A percentile compares a stretch with the other conserved stretches of the same genome.
Evolutionary conservation across 805 yeast species (phyloP).

Genomic region (Pichia californica): DNA sequence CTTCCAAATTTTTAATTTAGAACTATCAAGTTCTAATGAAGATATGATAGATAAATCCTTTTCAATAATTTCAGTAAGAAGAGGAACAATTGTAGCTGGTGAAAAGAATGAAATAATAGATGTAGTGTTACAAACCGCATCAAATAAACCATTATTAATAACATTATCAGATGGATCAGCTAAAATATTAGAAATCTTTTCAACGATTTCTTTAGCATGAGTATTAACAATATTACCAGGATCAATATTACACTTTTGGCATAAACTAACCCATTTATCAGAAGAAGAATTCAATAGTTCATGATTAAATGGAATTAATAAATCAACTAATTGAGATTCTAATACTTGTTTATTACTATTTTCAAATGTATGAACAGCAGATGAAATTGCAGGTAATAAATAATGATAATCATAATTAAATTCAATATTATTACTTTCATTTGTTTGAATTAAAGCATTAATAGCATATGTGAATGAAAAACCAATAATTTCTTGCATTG

Average conservation of each 20-base stretch:
- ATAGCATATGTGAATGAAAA: constrained; percentile 39
- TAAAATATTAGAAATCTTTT: constrained; percentile 15
- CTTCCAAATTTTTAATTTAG: constrained; percentile 57
- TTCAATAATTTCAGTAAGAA: constrained; percentile 37
- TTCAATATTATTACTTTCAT: constrained; percentile 13
- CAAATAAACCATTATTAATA: constrained; percentile 39
- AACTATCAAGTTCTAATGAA: constrained; percentile 36
- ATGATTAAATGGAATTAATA: constrained; percentile 42
- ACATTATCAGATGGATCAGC: constrained; percentile 15
- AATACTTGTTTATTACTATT: constrained; percentile 20
- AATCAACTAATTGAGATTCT: constrained; percentile 31
- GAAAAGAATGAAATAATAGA: constrained; percentile 50
- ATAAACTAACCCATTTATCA: constrained; percentile 74
- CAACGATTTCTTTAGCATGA: constrained; percentile 23
- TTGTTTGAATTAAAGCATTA: constrained; percentile 20
- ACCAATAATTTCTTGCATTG: constrained; percentile 37
- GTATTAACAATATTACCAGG: constrained; percentile 49
- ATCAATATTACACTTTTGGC: constrained; percentile 52
- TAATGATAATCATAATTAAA: constrained; percentile 22
- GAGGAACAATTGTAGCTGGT: constrained; percentile 51
- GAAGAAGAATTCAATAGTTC: constrained; percentile 28
- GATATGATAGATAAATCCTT: constrained; percentile 34
- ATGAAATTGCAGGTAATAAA: constrained; percentile 31
- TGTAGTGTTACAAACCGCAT: constrained; percentile 45
- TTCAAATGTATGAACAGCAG: constrained; percentile 21